Percentiles rank a stretch among this genome's conserved stretches.
Conservation (phyloP, 805 yeast genomes). For the Sugiyamaella mastotermitis region DNA sequence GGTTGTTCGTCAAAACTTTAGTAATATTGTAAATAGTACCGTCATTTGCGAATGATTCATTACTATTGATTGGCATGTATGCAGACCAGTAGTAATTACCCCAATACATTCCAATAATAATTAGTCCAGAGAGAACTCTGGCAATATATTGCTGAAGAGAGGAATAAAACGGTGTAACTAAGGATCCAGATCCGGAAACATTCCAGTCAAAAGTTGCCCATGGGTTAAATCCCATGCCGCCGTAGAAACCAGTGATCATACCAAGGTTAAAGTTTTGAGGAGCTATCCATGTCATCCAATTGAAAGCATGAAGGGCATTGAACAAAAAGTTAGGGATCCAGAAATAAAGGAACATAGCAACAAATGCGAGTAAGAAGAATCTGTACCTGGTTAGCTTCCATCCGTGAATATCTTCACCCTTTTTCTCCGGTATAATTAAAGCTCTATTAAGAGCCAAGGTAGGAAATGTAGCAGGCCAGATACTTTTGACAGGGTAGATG, state of each 20-base stretch:
- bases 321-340: constrained; percentile 59
- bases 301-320: constrained; percentile 50
- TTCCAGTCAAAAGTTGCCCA: constrained; percentile 42
- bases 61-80: constrained; percentile 55
- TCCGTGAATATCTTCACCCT: constrained; percentile 33
- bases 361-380: constrained; percentile 37
- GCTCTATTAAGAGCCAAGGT: constrained; percentile 49
- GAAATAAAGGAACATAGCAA: constrained; percentile 41
- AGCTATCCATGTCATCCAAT: constrained; percentile 58
- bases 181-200: constrained; percentile 33
- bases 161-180: constrained; percentile 40
- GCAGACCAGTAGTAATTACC: constrained; percentile 54
- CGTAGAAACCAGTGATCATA: constrained; percentile 46
- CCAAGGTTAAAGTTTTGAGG: constrained; percentile 47
- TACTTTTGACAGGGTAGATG: constrained; percentile 38
- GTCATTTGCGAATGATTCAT: constrained; percentile 46
- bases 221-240: constrained; percentile 41
- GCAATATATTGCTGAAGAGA: no score
- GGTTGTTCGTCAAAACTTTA: constrained; percentile 37
- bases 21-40: constrained; percentile 46
- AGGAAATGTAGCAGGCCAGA: constrained; percentile 53
- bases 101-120: constrained; percentile 44
- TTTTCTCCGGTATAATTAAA: constrained; percentile 26
- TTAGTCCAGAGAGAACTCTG: constrained; percentile 8
- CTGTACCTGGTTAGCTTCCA: constrained; percentile 51